phyloP scores from a whole-genome alignment of 1,284 basidiomycete genomes.

The Cystobasidium pallidum region DNA sequence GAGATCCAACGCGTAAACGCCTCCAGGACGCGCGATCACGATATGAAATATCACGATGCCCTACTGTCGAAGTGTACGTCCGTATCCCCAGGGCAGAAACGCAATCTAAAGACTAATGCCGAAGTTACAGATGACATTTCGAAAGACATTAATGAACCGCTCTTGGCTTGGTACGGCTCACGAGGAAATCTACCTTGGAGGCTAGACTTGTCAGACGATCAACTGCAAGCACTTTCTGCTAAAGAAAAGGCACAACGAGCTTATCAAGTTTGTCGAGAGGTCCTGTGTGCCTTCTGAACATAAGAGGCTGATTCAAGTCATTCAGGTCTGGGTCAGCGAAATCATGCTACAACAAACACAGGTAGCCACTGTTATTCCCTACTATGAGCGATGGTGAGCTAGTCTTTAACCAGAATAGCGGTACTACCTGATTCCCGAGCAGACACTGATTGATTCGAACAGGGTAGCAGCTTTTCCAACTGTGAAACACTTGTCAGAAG shows the following conservation, averaged over 20 bases:
- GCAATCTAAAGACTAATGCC: too few species aligned
- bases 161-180: conserved; percentile 41
- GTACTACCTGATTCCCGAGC: not conserved
- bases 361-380: conserved; percentile 79
- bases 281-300: too few species aligned
- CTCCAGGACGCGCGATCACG: conserved; percentile 37
- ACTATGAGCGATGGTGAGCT: conserved; percentile 73
- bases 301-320: too few species aligned
- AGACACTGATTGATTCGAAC: not conserved
- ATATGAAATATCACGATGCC: conserved; percentile 28
- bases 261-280: conserved; percentile 28
- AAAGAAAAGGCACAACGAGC: conserved; percentile 44
- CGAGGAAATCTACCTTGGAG: conserved; percentile 43
- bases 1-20: conserved; percentile 26
- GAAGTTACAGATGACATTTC: conserved; percentile 22
- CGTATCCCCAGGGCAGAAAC: not conserved
- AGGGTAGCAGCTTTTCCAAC: conserved; percentile 67
- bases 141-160: conserved; percentile 33
- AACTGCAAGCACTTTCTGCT: conserved; percentile 21
- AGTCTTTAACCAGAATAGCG: not conserved
- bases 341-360: conserved; percentile 97
- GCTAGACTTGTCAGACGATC: conserved; percentile 37
- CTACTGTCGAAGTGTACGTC: conserved; percentile 26
- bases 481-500: conserved; percentile 74
- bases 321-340: conserved; percentile 82